A percentile compares a stretch with the other conserved stretches of the same genome.
Evolutionary conservation across 78 protist genomes (phyloP).

Genomic region (Dictyostelium brefeldianum): DNA sequence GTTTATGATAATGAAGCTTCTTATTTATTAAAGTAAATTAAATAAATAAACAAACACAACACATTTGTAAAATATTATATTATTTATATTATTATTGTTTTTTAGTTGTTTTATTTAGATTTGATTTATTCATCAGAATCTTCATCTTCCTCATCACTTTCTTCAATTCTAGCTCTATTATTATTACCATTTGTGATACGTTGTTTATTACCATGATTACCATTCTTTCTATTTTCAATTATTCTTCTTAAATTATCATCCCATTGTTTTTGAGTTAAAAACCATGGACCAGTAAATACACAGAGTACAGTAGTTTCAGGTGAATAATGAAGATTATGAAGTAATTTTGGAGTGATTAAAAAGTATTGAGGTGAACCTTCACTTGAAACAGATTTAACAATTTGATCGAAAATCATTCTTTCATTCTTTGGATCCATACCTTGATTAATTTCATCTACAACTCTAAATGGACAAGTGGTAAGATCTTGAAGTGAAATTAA

Average conservation of each 20-base stretch:
- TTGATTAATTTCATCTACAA: constrained; percentile 97
- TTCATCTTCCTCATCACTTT: neutral
- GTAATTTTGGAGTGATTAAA: constrained; percentile 95
- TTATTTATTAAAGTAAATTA: neutral
- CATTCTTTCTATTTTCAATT: neutral
- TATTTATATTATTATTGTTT: neutral
- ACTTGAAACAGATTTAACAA: constrained; percentile 75
- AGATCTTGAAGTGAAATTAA: constrained; percentile 90
- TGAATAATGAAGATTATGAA: constrained; percentile 85
- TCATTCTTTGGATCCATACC: constrained; percentile 96
- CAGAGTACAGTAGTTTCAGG: constrained; percentile 81
- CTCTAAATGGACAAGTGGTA: constrained; percentile 92
- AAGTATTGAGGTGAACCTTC: constrained; percentile 92
- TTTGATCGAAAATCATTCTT: constrained; percentile 85
- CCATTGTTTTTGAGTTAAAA: constrained; percentile 64
- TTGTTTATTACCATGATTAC: neutral
- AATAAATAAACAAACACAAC: neutral
- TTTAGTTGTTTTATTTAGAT: neutral
- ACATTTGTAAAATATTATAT: no score
- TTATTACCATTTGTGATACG: neutral
- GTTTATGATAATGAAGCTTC: neutral
- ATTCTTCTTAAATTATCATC: neutral
- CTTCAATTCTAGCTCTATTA: neutral
- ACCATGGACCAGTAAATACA: constrained; percentile 93
- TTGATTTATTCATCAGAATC: neutral